A percentile compares a stretch with the other conserved stretches of the same genome.
Evolutionary conservation across 116 monocot genomes (phyloP).

Genomic region (Papilionanthe hybrid): DNA sequence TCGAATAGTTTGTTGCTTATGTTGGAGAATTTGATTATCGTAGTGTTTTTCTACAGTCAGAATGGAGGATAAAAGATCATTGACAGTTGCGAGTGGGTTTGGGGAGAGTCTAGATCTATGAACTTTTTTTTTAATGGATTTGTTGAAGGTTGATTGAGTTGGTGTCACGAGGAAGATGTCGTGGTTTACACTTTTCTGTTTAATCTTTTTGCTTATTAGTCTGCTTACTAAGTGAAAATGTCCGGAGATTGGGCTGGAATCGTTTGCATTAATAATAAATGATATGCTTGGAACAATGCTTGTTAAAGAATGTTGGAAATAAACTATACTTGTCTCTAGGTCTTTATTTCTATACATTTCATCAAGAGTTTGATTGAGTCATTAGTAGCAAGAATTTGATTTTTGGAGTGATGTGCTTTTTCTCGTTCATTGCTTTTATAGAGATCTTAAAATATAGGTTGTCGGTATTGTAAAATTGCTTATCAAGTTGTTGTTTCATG

Average conservation of each 20-base stretch:
- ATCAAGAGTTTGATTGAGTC: background rate
- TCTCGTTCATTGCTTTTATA: background rate
- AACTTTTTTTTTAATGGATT: background rate
- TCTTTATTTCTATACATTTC: background rate
- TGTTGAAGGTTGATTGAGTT: background rate
- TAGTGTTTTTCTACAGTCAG: background rate
- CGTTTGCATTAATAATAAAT: too few relatives aligned
- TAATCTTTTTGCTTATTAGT: background rate
- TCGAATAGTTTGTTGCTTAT: background rate
- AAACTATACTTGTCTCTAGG: background rate
- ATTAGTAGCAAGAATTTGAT: background rate
- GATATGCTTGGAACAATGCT: background rate
- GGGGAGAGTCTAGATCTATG: background rate
- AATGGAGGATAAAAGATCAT: background rate
- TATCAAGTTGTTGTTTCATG: background rate
- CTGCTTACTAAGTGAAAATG: background rate
- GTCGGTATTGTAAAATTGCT: too few relatives aligned
- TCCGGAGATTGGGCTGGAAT: background rate
- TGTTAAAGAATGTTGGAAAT: background rate
- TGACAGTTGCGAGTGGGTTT: background rate
- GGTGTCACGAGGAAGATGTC: background rate
- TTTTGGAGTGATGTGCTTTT: conserved; percentile 1
- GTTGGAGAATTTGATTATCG: background rate
- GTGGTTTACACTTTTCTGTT: background rate
- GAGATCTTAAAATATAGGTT: background rate